Evolutionary conservation across 352 stramenopile genomes (phyloP).

Genomic region (Phytophthora ohioensis): DNA sequence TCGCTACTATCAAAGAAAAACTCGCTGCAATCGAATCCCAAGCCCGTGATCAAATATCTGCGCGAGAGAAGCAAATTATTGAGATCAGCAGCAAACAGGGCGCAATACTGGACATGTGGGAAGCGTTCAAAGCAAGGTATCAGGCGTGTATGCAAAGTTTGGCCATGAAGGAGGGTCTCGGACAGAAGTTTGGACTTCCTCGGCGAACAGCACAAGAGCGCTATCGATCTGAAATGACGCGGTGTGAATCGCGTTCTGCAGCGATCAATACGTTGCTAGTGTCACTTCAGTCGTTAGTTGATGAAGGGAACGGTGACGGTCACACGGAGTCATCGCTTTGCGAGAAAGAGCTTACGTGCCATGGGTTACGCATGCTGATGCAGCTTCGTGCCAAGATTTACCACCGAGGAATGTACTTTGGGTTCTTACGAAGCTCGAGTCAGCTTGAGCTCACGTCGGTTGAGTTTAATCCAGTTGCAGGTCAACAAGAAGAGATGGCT

Average conservation of each 20-base stretch:
- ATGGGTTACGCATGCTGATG: conserved; percentile 51
- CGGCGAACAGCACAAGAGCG: conserved; percentile 84
- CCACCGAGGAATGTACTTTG: conserved; percentile 70
- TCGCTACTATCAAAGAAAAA: conserved; percentile 53
- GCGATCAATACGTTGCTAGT: conserved; percentile 71
- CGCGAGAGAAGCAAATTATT: conserved; percentile 45
- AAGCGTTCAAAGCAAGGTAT: conserved; percentile 76
- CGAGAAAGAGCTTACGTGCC: conserved; percentile 16
- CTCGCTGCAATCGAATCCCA: conserved; percentile 53
- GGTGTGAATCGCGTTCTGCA: conserved; percentile 73
- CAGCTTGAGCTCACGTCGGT: conserved; percentile 56
- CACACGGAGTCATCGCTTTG: neutral
- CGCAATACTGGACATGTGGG: conserved; percentile 39
- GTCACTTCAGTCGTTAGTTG: conserved; percentile 54
- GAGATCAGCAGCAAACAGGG: conserved; percentile 46
- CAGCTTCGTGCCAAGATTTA: conserved; percentile 70
- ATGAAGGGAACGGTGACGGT: conserved; percentile 19
- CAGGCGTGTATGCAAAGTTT: conserved; percentile 80
- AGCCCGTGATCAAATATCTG: conserved; percentile 43
- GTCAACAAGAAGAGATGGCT: conserved; percentile 15
- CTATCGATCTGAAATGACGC: conserved; percentile 85
- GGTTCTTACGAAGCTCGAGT: conserved; percentile 58
- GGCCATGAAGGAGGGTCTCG: conserved; percentile 90
- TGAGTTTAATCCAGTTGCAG: conserved; percentile 35
- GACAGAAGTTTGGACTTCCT: conserved; percentile 90